Conservation (phyloP, 148 eudicot genomes). For the Heliamphora exappendiculata region DNA sequence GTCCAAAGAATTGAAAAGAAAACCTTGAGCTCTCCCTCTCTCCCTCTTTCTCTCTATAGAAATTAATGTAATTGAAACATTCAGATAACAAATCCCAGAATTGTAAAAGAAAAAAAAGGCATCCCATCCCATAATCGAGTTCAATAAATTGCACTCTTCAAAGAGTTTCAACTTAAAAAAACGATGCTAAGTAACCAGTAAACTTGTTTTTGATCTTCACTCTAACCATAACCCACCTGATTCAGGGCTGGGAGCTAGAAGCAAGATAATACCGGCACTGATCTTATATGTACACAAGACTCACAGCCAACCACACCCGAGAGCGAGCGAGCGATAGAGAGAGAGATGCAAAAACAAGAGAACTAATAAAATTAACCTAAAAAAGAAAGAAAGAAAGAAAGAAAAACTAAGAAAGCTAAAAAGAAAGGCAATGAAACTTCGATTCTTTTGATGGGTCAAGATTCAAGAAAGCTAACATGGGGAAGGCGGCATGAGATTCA, state of each 20-base stretch:
- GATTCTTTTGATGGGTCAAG: background rate
- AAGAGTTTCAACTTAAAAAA: background rate
- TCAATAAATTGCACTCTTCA: conserved; percentile 13
- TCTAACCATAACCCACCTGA: conserved; percentile 19
- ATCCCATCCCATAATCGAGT: background rate
- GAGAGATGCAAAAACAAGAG: background rate
- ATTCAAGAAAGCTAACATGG: conserved; percentile 20
- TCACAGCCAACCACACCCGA: conserved; percentile 13
- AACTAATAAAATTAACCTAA: background rate
- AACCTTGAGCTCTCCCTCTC: background rate
- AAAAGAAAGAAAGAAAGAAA: background rate
- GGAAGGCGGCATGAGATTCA: conserved; percentile 87
- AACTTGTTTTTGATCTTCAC: background rate
- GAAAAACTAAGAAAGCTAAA: background rate
- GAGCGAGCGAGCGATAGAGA: background rate
- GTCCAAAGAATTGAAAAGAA: conserved; percentile 23
- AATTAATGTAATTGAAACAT: conserved; percentile 31
- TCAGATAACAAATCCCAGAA: conserved; percentile 16
- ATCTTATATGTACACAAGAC: conserved; percentile 9
- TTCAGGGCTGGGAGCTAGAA: conserved; percentile 3
- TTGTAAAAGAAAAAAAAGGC: conserved; percentile 10
- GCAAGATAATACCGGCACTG: conserved; percentile 8
- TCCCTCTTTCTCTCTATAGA: background rate
- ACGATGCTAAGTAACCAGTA: background rate
- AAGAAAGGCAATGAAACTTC: background rate